phyloP scores from a whole-genome alignment of 148 eudicot genomes.

The Dysphania ambrosioides region DNA sequence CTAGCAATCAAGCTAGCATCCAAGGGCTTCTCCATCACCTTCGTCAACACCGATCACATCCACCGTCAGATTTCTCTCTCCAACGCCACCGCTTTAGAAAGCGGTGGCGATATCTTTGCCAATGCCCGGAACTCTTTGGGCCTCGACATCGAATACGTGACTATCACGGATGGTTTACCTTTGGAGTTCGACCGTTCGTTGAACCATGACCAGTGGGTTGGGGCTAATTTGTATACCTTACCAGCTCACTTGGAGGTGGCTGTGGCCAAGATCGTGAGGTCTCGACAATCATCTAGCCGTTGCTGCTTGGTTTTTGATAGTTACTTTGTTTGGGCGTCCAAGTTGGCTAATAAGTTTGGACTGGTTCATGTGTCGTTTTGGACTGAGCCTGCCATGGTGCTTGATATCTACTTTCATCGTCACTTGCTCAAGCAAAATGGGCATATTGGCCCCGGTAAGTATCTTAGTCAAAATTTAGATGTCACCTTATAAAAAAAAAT shows the following conservation, averaged over 20 bases:
- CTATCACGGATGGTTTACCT: conserved; percentile 23
- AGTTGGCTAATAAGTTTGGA: conserved; percentile 47
- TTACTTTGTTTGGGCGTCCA: conserved; percentile 56
- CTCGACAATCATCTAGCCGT: conserved; percentile 2
- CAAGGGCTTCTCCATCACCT: conserved; percentile 59
- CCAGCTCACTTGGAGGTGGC: conserved; percentile 30
- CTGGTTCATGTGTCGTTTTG: conserved; percentile 55
- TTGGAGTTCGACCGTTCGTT: conserved; percentile 29
- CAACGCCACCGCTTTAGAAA: conserved; percentile 11
- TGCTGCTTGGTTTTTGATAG: conserved; percentile 50
- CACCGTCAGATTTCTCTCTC: conserved; percentile 44
- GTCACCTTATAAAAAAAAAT: too few species aligned
- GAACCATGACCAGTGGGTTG: conserved; percentile 30
- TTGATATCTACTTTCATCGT: conserved; percentile 52
- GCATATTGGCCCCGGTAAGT: conserved; percentile 43
- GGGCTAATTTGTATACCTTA: conserved; percentile 2
- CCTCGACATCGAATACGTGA: conserved; percentile 43
- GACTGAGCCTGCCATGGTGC: conserved; percentile 70
- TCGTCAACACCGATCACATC: conserved; percentile 53
- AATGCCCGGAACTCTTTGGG: conserved; percentile 14
- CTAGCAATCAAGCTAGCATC: conserved; percentile 67
- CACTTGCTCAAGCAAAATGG: conserved; percentile 45
- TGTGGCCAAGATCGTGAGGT: conserved; percentile 16
- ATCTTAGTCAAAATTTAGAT: too few species aligned
- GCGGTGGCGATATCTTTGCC: conserved; percentile 40